A percentile compares a stretch with the other conserved stretches of the same genome.
These are phyloP conservation scores for Cucurbita argyrosperma DNA, from an alignment of 306 rosid species.

Conservation along the genomic window DNA sequence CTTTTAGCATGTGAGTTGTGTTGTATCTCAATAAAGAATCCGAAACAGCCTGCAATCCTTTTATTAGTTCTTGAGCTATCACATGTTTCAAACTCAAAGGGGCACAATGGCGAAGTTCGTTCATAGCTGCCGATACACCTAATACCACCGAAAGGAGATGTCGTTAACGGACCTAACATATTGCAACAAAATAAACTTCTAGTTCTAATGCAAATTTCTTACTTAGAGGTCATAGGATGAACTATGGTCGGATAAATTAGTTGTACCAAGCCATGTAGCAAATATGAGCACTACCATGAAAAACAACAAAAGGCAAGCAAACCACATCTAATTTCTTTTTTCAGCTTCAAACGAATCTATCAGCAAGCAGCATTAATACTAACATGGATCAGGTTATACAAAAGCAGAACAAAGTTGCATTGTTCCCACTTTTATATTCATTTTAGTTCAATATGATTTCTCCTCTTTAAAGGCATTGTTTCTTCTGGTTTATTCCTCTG, in stretches of 20 bases:
- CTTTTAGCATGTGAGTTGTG: constrained; percentile 66
- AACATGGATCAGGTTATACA: background rate
- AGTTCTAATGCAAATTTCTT: background rate
- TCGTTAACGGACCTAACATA: background rate
- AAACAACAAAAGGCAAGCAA: background rate
- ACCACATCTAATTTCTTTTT: too few species aligned
- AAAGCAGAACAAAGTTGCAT: background rate
- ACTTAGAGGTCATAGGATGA: background rate
- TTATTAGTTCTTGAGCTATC: constrained; percentile 71
- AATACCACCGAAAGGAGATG: constrained; percentile 26
- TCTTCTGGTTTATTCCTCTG: too few species aligned
- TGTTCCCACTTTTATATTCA: background rate
- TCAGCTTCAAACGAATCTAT: background rate
- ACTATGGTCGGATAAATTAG: background rate
- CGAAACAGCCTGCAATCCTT: constrained; percentile 69
- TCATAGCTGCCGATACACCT: constrained; percentile 96
- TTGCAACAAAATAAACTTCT: background rate
- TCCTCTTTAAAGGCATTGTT: too few species aligned
- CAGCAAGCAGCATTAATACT: background rate
- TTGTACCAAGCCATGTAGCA: background rate
- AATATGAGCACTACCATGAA: background rate
- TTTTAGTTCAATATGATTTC: background rate
- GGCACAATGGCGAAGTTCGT: constrained; percentile 93
- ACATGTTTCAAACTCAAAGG: constrained; percentile 73
- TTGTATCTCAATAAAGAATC: constrained; percentile 72